Evolutionary conservation across 2,329 filamentous ascomycete species (phyloP), one percentile per base, ranked within the genome.

Genomic region (Aspergillus eucalypticola): DNA sequence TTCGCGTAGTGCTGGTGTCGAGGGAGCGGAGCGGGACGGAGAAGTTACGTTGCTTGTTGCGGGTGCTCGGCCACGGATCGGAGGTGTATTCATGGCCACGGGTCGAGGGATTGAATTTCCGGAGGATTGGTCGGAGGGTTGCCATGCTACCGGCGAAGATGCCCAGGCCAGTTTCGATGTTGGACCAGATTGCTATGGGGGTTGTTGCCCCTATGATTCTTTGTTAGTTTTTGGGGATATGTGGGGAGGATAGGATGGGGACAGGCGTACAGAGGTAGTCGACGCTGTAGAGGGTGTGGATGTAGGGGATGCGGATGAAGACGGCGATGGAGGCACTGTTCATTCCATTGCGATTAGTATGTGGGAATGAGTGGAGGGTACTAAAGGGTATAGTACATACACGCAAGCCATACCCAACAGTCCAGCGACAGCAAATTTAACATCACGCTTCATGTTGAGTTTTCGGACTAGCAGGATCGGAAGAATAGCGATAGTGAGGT

Each of bases 101-200:
- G 5, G 53, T 55, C 0, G 53, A 55, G 2, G 53, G 53, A n/a
- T 44, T 27, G 53, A 55, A 55, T 27, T 44, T 32, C 17, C 53
- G 53, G 41, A 65, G 56, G 7, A 69, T 59, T 3, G 66, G 67
- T 1, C 67, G 65, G 10, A 66, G 53, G 4, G 66, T 68, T 1
- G 61, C 61, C 15, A 70, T 56, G 27, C 62, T 67, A 35, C 66
- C 64, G 19, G 67, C 66, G 42, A 60, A 61, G 48, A 69, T 68
- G 7, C 61, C 64, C 1, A 69, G 62, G 5, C 66, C 67, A 23
- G 61, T 67, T 58, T 69, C 67, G 42, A 69, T 59, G 32, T 56
- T 63, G 19, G 66, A 67, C 63, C 64, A 68, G 54, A 69, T 64
- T 11, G 64, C 63, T 15, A 69, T 67, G 25, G 64, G 41, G 11